Conservation (phyloP, 2,329 filamentous ascomycete species). For the Diaporthe australafricana region DNA sequence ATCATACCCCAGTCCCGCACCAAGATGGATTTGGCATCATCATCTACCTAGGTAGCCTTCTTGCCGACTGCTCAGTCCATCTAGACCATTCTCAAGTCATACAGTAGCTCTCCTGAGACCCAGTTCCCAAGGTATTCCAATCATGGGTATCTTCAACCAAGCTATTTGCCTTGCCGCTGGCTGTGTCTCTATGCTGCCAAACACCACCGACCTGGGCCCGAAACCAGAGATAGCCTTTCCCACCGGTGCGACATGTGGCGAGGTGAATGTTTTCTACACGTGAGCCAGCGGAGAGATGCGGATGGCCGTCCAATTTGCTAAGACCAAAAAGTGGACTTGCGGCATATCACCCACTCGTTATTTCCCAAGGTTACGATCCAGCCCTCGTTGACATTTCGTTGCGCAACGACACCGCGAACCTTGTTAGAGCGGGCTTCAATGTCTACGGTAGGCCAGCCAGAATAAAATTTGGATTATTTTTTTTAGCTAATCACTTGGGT, state of each 20-base stretch:
- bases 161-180: conserved; percentile 3
- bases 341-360: background rate
- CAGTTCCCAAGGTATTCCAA: background rate
- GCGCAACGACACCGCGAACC: conserved; percentile 1
- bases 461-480: background rate
- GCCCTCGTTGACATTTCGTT: background rate
- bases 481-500: background rate
- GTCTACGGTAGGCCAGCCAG: background rate
- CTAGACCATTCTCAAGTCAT: too few relatives aligned
- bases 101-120: background rate
- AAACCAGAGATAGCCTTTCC: background rate
- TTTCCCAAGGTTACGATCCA: background rate
- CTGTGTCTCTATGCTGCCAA: background rate
- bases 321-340: background rate
- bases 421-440: conserved; percentile 1
- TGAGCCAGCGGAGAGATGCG: background rate
- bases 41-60: too few relatives aligned
- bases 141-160: background rate
- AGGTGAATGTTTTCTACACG: conserved; percentile 18
- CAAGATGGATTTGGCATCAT: too few relatives aligned
- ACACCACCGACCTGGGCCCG: background rate
- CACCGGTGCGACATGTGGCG: background rate
- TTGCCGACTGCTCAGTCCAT: too few relatives aligned
- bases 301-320: background rate
- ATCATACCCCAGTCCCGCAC: background rate